Percentiles rank a stretch among this genome's conserved stretches.
Conservation (phyloP, 371 early-diverging fungal species). For the Rhizopus delemar region DNA sequence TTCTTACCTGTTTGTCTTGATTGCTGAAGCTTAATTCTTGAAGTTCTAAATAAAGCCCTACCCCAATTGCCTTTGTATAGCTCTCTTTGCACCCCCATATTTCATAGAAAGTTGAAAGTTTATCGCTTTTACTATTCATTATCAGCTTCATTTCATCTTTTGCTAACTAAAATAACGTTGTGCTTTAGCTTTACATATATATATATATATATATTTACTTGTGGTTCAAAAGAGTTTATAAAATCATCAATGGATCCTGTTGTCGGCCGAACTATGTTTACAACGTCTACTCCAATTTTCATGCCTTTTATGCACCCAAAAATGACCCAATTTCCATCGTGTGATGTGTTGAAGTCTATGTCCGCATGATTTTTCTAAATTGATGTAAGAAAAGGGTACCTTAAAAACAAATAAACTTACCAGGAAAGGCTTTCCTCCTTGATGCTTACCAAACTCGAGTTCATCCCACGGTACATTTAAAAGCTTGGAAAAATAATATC, state of each 20-base stretch:
- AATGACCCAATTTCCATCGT: constrained; percentile 68
- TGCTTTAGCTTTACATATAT: background rate
- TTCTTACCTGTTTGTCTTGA: constrained; percentile 10
- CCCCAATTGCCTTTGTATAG: constrained; percentile 62
- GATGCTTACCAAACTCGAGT: constrained; percentile 23
- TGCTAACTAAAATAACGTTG: constrained; percentile 30
- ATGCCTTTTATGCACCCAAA: constrained; percentile 29
- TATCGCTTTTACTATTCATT: constrained; percentile 8
- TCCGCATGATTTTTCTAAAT: constrained; percentile 5
- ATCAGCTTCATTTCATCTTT: constrained; percentile 33
- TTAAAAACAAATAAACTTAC: constrained; percentile 14
- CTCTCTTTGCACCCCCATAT: constrained; percentile 68
- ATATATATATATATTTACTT: constrained; percentile 40
- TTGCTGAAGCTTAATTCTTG: constrained; percentile 40
- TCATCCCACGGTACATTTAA: constrained; percentile 25
- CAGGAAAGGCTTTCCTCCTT: constrained; percentile 30
- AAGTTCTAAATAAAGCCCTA: constrained; percentile 56
- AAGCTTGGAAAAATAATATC: constrained; percentile 33
- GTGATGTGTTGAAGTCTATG: constrained; percentile 59
- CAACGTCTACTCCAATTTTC: constrained; percentile 58
- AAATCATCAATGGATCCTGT: constrained; percentile 33
- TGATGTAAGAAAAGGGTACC: background rate
- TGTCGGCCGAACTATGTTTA: constrained; percentile 32
- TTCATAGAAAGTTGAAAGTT: constrained; percentile 47
- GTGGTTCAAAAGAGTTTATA: constrained; percentile 35